phyloP scores from a whole-genome alignment of 805 yeast species.

The Pichia nanzhaoensis region DNA sequence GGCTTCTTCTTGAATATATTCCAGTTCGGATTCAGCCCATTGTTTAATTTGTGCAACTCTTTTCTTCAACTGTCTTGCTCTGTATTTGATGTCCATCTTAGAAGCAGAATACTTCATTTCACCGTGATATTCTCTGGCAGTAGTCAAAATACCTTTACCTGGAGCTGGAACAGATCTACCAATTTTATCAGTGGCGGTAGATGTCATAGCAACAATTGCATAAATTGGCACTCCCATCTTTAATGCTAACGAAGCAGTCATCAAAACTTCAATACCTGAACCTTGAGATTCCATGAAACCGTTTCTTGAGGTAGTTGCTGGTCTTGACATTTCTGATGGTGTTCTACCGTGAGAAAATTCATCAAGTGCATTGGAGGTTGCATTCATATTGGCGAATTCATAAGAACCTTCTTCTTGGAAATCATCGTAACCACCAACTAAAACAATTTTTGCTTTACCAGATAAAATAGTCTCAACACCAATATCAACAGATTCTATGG shows the following conservation, averaged over 20 bases:
- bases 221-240: constrained; percentile 99
- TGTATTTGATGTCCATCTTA: constrained; percentile 82
- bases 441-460: constrained; percentile 92
- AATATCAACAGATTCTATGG: constrained; percentile 92
- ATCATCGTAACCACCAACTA: constrained; percentile 99
- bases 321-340: constrained; percentile 98
- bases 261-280: constrained; percentile 94
- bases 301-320: constrained; percentile 89
- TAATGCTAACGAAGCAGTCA: constrained; percentile 90
- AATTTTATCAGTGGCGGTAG: constrained; percentile 97
- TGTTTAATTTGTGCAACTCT: constrained; percentile 70
- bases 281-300: constrained; percentile 99
- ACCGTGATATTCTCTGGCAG: constrained; percentile 91
- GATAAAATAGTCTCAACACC: constrained; percentile 91
- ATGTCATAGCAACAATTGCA: constrained; percentile 88
- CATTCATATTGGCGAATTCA: constrained; percentile 98
- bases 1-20: constrained; percentile 64
- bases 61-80: constrained; percentile 80
- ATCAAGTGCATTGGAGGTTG: constrained; percentile 83
- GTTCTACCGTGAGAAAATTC: constrained; percentile 96
- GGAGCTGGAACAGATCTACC: constrained; percentile 99
- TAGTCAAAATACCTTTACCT: constrained; percentile 98
- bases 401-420: constrained; percentile 98
- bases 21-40: constrained; percentile 83
- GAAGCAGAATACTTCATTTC: constrained; percentile 72